These are phyloP conservation scores for Umbelopsis sp. DNA, from an alignment of 192 early-diverging fungal genomes.

Conservation along the genomic window DNA sequence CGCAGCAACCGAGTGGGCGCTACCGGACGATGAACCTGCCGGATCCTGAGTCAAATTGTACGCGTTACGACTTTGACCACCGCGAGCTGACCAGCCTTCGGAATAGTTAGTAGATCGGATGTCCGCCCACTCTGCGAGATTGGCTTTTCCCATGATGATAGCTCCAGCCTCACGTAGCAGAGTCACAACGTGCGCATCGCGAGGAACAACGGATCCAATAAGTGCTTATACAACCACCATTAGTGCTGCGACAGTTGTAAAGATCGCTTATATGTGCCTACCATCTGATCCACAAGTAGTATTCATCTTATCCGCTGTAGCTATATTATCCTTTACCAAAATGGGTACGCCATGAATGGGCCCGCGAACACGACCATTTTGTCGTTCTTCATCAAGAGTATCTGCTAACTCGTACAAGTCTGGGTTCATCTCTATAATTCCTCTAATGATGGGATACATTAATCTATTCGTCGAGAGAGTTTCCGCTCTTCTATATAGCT, in stretches of 20 bases:
- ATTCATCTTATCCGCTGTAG: slow-evolving; percentile 32
- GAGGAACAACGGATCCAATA: slow-evolving; percentile 29
- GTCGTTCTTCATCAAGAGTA: slow-evolving; percentile 30
- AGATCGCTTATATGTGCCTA: background rate
- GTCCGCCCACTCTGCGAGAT: slow-evolving; percentile 46
- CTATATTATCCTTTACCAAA: slow-evolving; percentile 42
- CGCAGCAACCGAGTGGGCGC: slow-evolving; percentile 24
- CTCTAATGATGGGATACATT: background rate
- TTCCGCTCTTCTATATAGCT: background rate
- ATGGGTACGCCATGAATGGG: slow-evolving; percentile 37
- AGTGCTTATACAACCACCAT: slow-evolving; percentile 1
- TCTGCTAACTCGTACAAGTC: slow-evolving; percentile 29
- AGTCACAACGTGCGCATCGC: slow-evolving; percentile 34
- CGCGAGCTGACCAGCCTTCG: slow-evolving; percentile 44
- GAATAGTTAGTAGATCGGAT: slow-evolving; percentile 9
- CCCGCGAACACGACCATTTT: background rate
- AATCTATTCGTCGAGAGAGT: background rate
- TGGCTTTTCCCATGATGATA: slow-evolving; percentile 41
- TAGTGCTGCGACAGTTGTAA: background rate
- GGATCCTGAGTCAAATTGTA: slow-evolving; percentile 21
- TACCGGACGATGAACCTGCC: slow-evolving; percentile 28
- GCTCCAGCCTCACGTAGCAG: slow-evolving; percentile 31
- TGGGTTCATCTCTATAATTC: slow-evolving; percentile 41
- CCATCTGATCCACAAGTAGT: slow-evolving; percentile 37
- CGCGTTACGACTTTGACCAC: slow-evolving; percentile 33